Base-by-base conservation (phyloP, 306 rosid species). In the Sechiopsis laciniata region DNA sequence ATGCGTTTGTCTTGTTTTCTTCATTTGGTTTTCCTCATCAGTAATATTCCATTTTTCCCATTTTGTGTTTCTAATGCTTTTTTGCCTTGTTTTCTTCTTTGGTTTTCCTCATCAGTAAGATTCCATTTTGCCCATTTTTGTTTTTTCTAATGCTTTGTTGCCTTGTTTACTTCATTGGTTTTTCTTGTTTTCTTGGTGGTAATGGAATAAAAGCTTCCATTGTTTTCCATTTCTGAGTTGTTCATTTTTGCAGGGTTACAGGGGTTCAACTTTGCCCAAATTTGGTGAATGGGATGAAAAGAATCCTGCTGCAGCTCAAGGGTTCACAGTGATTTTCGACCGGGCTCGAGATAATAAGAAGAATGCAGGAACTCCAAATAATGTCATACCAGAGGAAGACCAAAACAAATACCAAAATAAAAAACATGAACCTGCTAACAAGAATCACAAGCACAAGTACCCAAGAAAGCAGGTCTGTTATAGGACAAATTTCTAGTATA, bases 281-380 rank as follows among this genome's bases (percentile, higher is more conserved):
- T 92, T 88, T 46, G 98, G 98, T n/a, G 98, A 92, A 17, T 90
- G 98, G 96, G 98, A 92, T 81, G 96, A 84, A 68, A 90, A 90
- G 1, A 84, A 92, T 83, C 98, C 98, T 0, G 86, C 93, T 2
- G 80, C 96, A 17, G 93, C 96, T 0, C 92, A 90, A 71, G 96
- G 96, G 65, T 90, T 84, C 52, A 87, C 96, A 0, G 85, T 90
- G 54, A 88, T 92, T 73, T 92, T 92, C 86, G 83, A 88, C 80
- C 83, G 83, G 50, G 98, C 96, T 5, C 80, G 96, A 77, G 88
- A 82, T 76, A 91, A 90, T 40, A 92, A 83, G 83, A 92, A 90
- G 83, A 78, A 81, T 6, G 91, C 87, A 24, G 85, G 74, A 2
- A n/a, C 76, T 8, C 63, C 87, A 0, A 80, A 83, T 40, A 17